Evolutionary conservation across 495 filamentous ascomycete genomes (phyloP), one percentile per base, ranked within the genome.

Genomic region (Penicillium dipodomyicola): DNA sequence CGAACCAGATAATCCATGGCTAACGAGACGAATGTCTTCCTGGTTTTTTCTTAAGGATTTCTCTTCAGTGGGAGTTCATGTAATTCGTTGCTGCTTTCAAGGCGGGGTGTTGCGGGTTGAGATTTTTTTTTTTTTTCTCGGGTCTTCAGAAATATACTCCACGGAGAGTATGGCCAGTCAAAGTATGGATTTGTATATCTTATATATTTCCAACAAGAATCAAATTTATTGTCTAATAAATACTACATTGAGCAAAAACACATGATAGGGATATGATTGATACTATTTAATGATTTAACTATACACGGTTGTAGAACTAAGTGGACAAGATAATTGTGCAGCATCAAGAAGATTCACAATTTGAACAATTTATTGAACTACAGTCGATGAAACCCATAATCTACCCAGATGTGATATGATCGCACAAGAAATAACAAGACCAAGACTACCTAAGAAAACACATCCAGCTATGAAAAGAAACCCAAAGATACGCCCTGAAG

Each of bases 1-100:
- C 93, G 88, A 56, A 99, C 86, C 44, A 99, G 82, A 63, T 88
- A 97, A 54, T 94, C 84, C 83, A 90, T 87, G 45, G 17, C 42
- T 51, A 46, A 1, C 14, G 42, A 14, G 39, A 14, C 17, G 6
- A 27, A 23, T 41, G 27, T 49, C 37, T 46, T 37, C 30, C 19
- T 27, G 46, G 14, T 17, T 54, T 22, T 32, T 39, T 49, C 8
- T 5, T 17, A 4, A 11, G n/a, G 17, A 46, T 54, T 17, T 6
- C 20, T 47, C 9, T 35, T 37, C 2, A 15, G 39, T 42, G 45
- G 44, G 33, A 33, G 44, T 40, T 56, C 44, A 56, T 4, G 29
- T 37, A 30, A 32, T 49, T 43, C 20, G 48, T 19, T 43, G 48
- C 15, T 42, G 33, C 27, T 5, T 29, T 40, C 33, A 44, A 51